Conservation (phyloP, 805 yeast genomes). For the Metschnikowia henanensis region DNA sequence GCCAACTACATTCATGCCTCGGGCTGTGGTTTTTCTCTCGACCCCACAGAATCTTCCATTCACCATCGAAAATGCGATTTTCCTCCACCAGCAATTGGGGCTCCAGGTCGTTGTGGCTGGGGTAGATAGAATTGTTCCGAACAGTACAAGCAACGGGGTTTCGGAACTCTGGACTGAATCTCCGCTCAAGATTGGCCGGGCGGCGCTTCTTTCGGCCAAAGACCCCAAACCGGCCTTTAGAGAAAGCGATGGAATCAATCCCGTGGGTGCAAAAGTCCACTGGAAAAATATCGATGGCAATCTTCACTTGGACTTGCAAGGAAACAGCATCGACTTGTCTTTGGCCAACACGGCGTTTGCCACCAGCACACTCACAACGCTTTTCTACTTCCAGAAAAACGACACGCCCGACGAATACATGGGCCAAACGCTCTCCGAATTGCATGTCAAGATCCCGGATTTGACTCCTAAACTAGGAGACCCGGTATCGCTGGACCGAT, state of each 20-base stretch:
- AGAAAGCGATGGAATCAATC: slow-evolving; percentile 37
- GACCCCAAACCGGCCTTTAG: slow-evolving; percentile 22
- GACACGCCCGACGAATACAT: slow-evolving; percentile 15
- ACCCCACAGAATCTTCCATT: slow-evolving; percentile 35
- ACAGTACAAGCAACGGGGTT: slow-evolving; percentile 33
- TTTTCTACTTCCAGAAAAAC: slow-evolving; percentile 32
- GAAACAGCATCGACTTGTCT: slow-evolving; percentile 20
- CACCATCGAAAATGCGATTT: slow-evolving; percentile 32
- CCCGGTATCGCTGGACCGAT: slow-evolving; percentile 25
- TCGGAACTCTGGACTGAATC: slow-evolving; percentile 41
- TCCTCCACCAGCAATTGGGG: slow-evolving; percentile 22
- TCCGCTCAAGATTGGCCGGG: slow-evolving; percentile 19
- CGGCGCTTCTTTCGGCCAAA: slow-evolving; percentile 25
- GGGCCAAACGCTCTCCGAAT: slow-evolving; percentile 32
- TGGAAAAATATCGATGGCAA: slow-evolving; percentile 36
- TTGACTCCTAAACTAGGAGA: slow-evolving; percentile 7
- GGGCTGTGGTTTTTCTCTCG: slow-evolving; percentile 34
- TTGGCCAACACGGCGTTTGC: slow-evolving; percentile 43
- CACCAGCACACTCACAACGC: slow-evolving; percentile 34
- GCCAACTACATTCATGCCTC: slow-evolving; percentile 21
- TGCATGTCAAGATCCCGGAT: slow-evolving; percentile 26
- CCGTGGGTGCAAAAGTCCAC: slow-evolving; percentile 35
- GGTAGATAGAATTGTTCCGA: slow-evolving; percentile 36
- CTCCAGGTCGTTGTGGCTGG: slow-evolving; percentile 43
- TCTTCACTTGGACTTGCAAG: slow-evolving; percentile 22